Base-by-base conservation (phyloP, 1,284 basidiomycete genomes). In the Baeospora myosura region DNA sequence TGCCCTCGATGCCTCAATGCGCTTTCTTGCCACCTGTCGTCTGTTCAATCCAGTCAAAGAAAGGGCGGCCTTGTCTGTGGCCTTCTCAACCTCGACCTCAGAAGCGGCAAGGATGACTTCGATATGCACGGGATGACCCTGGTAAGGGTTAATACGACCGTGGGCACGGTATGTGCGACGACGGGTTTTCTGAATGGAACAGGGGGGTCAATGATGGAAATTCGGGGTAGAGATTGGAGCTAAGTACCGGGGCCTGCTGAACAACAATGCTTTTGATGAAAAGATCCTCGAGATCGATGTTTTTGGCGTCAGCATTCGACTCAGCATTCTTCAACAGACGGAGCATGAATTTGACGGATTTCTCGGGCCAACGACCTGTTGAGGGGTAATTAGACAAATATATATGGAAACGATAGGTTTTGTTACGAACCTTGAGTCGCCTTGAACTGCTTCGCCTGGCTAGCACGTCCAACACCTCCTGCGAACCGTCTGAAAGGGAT, bases 121-220 rank as follows among this genome's bases (percentile, higher is more conserved):
- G 54, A 98, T 87, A 64, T 99, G 96, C 68, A 83, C 87, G 42
- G 91, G 92, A 72, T 88, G 84, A 42, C 89, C 88, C 69, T 91
- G 87, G 74, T 88, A 88, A 41, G 87, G 85, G 71, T 88, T 89
- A 66, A 89, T 93, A 58, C 90, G 85, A 81, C 90, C 90, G 69
- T 94, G 91, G 41, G 96, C 96, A 71, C 96, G 93, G 84, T 96
- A 99, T 54, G 96, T 99, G 65, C 96, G 90, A 61, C 96, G 91
- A 68, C 92, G 92, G 65, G 96, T 99, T 91, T 98, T 98, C 86
- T 90, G 54, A 10, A 35, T n/a, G 21, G 4, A 37, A 26, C 23
- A 40, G 41, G 35, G 30, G 25, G 7, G 32, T 24, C 12, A 37
- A 25, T 28, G 3, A 25, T 17, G 3, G 14, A 17, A 17, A 35